Percentiles rank a stretch among this genome's conserved stretches.
Evolutionary conservation across 768 basidiomycete species (phyloP).

Genomic region (Kwoniella sp.): DNA sequence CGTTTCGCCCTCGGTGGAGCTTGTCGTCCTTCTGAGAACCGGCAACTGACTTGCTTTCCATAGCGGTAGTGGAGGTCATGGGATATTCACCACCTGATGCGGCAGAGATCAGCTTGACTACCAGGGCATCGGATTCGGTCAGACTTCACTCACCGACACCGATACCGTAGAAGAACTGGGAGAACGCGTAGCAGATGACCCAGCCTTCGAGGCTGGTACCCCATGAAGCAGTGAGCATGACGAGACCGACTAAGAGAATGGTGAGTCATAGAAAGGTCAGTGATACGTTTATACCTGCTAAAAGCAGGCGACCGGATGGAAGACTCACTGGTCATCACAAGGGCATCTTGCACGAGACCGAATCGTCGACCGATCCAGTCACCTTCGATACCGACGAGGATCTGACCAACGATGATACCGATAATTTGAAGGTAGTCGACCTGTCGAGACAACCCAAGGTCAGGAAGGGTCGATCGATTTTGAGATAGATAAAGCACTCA

Average conservation of each 20-base stretch:
- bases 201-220: conserved; percentile 56
- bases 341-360: conserved; percentile 57
- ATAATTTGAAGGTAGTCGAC: conserved; percentile 55
- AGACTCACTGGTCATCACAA: conserved; percentile 55
- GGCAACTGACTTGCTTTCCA: conserved; percentile 50
- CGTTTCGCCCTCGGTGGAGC: conserved; percentile 57
- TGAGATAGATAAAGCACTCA: conserved; percentile 18
- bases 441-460: neutral
- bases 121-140: neutral
- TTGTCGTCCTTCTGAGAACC: conserved; percentile 55
- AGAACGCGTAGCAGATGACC: conserved; percentile 57
- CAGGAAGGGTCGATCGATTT: neutral
- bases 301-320: neutral
- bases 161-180: conserved; percentile 58
- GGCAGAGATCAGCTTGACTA: neutral
- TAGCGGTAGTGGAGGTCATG: conserved; percentile 57
- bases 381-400: conserved; percentile 56
- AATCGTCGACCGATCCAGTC: conserved; percentile 58
- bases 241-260: conserved; percentile 48
- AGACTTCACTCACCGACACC: conserved; percentile 39
- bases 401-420: conserved; percentile 58
- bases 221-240: conserved; percentile 59
- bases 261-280: too few relatives aligned
- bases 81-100: conserved; percentile 54
- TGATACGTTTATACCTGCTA: too few relatives aligned